Evolutionary conservation across 148 eudicot genomes (phyloP), one percentile per base, ranked within the genome.

Genomic region (Limonium bicolor): DNA sequence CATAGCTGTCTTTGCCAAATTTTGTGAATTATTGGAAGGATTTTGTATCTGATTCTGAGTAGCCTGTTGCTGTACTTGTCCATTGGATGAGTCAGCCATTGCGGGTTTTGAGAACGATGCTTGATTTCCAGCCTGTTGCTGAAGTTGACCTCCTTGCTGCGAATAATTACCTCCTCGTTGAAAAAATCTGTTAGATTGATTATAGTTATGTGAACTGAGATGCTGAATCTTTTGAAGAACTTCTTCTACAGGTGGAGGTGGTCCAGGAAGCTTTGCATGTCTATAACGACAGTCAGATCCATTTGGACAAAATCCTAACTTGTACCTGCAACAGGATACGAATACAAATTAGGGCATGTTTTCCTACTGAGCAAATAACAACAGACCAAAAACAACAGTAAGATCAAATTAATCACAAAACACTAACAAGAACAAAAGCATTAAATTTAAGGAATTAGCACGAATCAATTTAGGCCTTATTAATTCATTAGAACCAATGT

Each of bases 241-340:
- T 77, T 88, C 97, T 53, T 77, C 95, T 27, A 80, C 81, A 27
- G 97, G 79, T 50, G 97, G 95, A 15, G 97, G 97, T 57, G 97
- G 95, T 50, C 94, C 97, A 46, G 95, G 80, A 48, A 67, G 66
- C 67, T 88, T 88, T 41, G 81, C 92, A 70, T 88, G 97, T 62
- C 95, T 70, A 59, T 88, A 88, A 20, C 97, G 86, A 54, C 97
- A 88, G 65, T 84, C 94, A 40, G 97, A 76, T 38, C 97, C 97
- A 60, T 88, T 88, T 15, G 97, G 97, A 61, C 97, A 88, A 67
- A 88, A 88, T 28, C 97, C 97, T 51, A 88, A 59, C 61, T 88
- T 88, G 66, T 83, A 88, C 97, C 97, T 88, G 71, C 64, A 36
- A 65, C 20, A 6, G 10, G 43, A n/a, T 31, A n/a, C 20, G 53